Percentiles rank a stretch among this genome's conserved stretches.
These are phyloP conservation scores for Phialemonium atrogriseum DNA, from an alignment of 2,329 filamentous ascomycete genomes.

Conservation along the genomic window DNA sequence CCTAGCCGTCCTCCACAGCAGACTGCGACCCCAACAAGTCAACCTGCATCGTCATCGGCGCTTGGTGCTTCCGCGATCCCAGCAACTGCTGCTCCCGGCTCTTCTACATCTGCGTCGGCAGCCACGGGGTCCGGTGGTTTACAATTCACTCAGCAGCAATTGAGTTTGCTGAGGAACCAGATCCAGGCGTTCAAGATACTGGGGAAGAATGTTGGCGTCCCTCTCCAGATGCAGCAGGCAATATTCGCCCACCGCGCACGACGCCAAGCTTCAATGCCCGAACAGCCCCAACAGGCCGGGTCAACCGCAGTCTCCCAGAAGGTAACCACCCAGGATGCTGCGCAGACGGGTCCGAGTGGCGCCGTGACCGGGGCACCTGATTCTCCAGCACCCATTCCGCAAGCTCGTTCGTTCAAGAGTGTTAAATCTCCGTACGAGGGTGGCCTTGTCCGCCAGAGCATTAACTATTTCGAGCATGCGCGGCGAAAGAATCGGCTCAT, in stretches of 20 bases:
- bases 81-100: slow-evolving; percentile 19
- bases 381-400: slow-evolving; percentile 17
- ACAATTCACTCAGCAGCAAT: slow-evolving; percentile 73
- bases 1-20: slow-evolving; percentile 29
- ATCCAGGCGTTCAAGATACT: slow-evolving; percentile 88
- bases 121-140: slow-evolving; percentile 9
- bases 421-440: slow-evolving; percentile 65
- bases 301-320: slow-evolving; percentile 21
- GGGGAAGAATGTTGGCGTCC: slow-evolving; percentile 78
- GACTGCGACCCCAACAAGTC: slow-evolving; percentile 20
- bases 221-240: slow-evolving; percentile 68
- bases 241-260: slow-evolving; percentile 70
- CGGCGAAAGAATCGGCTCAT: slow-evolving; percentile 68
- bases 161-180: slow-evolving; percentile 71
- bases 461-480: slow-evolving; percentile 74
- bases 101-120: slow-evolving; percentile 19
- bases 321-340: slow-evolving; percentile 19
- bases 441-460: slow-evolving; percentile 43
- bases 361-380: slow-evolving; percentile 25
- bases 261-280: slow-evolving; percentile 46
- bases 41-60: slow-evolving; percentile 22
- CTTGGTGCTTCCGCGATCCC: slow-evolving; percentile 31
- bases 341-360: slow-evolving; percentile 26
- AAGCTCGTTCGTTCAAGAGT: slow-evolving; percentile 55
- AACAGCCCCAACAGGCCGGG: slow-evolving; percentile 35